Base-by-base conservation (phyloP, 2,329 filamentous ascomycete species). In the Penicillium sp. region DNA sequence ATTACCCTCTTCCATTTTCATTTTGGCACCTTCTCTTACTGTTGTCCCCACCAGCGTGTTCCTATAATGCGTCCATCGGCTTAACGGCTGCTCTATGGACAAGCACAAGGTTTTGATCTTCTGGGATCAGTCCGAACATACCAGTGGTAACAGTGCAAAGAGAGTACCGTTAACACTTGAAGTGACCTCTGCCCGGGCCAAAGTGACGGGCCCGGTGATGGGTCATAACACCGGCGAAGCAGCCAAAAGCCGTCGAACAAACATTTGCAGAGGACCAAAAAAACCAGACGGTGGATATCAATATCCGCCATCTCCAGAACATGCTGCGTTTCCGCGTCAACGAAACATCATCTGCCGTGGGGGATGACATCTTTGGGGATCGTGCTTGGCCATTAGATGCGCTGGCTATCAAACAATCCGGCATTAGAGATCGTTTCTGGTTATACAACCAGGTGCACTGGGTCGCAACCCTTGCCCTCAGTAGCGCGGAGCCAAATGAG, bases 241-340 rank as follows among this genome's bases (percentile, higher is more conserved):
- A 75, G 17, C 68, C 70, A 41, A 71, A 74, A 28, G 64, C 66
- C 7, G 71, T 76, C 14, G 76, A 79, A 28, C 69, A 74, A 14
- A 72, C 75, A 10, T 80, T 85, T 48, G 69, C 76, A n/a, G 73
- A 78, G 47, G 83, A 85, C 57, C 76, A 80, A 54, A 82, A 78
- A 63, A 74, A 72, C 56, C 76, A 81, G 25, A 82, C 79, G 35
- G 70, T 78, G 55, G 80, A 81, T 38, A 86, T 90, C 63, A 90
- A 91, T 65, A 77, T 88, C 58, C 80, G 87, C 11, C 87, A 90
- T 71, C 77, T 90, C 2, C 82, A 85, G 66, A 82, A 84, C 58
- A 88, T 90, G 85, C 77, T 90, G 65, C 70, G 72, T 59, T 72
- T 71, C 62, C 68, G 76, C 61, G 65, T 79, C 57, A 70, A 72